Conservation (phyloP, 768 basidiomycete genomes). For the Psilocybe tampanensis region DNA sequence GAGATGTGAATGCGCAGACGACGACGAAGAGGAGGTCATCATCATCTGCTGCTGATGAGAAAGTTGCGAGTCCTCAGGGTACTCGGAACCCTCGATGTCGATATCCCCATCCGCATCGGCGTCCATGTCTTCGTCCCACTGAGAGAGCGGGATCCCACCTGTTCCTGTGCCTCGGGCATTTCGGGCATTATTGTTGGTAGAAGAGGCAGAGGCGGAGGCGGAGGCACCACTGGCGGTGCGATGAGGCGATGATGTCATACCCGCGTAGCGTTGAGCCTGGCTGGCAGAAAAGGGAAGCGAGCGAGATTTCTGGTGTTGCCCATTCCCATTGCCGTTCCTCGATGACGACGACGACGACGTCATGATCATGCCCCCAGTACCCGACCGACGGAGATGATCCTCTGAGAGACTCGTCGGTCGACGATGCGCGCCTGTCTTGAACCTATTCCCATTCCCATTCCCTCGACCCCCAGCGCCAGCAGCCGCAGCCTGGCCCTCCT, state of each 20-base stretch:
- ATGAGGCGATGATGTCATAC: not conserved
- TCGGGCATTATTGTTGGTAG: too few species aligned
- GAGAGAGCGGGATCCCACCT: too few species aligned
- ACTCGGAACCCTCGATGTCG: constrained; percentile 30
- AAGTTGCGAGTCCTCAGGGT: constrained; percentile 23
- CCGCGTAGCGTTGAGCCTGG: not conserved
- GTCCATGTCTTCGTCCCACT: constrained; percentile 26
- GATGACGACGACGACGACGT: constrained; percentile 6
- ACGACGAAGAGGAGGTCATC: too few species aligned
- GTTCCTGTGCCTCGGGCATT: too few species aligned
- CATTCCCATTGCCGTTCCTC: not conserved
- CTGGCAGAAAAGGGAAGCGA: not conserved
- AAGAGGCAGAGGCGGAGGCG: too few species aligned
- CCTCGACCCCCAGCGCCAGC: constrained; percentile 4
- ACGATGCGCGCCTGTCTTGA: constrained; percentile 6
- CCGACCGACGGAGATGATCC: not conserved
- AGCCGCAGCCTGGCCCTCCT: too few species aligned
- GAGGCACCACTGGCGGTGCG: not conserved
- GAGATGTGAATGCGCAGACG: not conserved
- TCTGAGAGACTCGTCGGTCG: constrained; percentile 12
- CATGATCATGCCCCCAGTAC: not conserved
- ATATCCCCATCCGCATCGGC: constrained; percentile 36
- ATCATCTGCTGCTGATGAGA: not conserved
- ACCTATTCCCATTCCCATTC: constrained; percentile 22
- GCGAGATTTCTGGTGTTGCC: not conserved